Conservation (phyloP, 2,329 filamentous ascomycete genomes). For the Lecanicillium sp. region DNA sequence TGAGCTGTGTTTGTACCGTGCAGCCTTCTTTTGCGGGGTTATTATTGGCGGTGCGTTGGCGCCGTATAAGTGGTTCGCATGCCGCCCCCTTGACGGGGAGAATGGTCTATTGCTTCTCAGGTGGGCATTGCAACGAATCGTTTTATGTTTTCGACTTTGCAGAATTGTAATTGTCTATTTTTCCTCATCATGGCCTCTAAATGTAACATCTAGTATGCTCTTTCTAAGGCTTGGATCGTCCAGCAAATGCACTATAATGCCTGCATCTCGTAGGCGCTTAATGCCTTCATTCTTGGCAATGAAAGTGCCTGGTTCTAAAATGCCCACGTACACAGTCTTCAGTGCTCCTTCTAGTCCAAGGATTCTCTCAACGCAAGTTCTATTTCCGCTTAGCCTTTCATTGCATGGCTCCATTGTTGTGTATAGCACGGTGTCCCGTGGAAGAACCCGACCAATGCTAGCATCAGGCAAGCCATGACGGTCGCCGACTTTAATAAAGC, state of each 20-base stretch:
- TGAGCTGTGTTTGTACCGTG: too few species aligned
- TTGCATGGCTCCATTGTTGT: slow-evolving; percentile 39
- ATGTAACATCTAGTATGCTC: too few species aligned
- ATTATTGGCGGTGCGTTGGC: slow-evolving; percentile 12
- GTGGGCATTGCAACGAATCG: too few species aligned
- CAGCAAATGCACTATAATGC: slow-evolving; percentile 14
- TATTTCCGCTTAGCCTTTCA: slow-evolving; percentile 29
- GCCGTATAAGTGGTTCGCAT: too few species aligned
- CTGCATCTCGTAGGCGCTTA: slow-evolving; percentile 15
- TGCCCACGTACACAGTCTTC: slow-evolving; percentile 28
- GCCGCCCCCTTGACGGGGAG: too few species aligned
- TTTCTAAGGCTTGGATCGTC: too few species aligned
- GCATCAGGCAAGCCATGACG: slow-evolving; percentile 25
- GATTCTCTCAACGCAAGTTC: slow-evolving; percentile 27
- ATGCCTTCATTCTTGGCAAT: slow-evolving; percentile 23
- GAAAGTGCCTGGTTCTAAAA: slow-evolving; percentile 28
- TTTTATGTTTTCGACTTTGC: too few species aligned
- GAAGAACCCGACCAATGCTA: slow-evolving; percentile 25
- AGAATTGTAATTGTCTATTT: slow-evolving; percentile 6
- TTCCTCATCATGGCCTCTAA: too few species aligned
- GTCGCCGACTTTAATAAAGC: slow-evolving; percentile 35
- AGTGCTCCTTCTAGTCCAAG: slow-evolving; percentile 22
- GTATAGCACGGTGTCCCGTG: slow-evolving; percentile 30
- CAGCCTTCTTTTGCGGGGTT: slow-evolving; percentile 12
- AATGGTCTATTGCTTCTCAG: too few species aligned